phyloP scores from a whole-genome alignment of 805 yeast genomes.

The Starmerella tilneyi region DNA sequence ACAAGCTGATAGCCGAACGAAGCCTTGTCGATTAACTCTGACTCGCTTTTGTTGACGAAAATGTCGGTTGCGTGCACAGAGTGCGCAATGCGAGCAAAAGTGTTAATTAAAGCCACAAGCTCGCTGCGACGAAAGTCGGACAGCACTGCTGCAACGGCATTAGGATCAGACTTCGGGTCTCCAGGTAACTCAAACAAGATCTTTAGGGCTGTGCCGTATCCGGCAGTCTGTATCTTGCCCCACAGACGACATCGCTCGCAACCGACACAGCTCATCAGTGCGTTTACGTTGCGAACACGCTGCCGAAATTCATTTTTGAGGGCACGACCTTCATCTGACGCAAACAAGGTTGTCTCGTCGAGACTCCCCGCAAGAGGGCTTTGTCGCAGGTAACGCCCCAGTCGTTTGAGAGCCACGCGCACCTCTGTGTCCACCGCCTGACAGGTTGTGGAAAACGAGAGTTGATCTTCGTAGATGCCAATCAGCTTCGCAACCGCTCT shows the following conservation, averaged over 20 bases:
- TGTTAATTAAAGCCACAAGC: slow-evolving; percentile 79
- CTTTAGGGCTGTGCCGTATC: slow-evolving; percentile 94
- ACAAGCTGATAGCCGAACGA: slow-evolving; percentile 38
- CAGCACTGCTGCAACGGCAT: slow-evolving; percentile 39
- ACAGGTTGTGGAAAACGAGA: slow-evolving; percentile 40
- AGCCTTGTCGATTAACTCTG: slow-evolving; percentile 16
- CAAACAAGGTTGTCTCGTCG: slow-evolving; percentile 43
- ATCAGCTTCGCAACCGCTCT: slow-evolving; percentile 64
- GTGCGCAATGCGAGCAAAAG: slow-evolving; percentile 84
- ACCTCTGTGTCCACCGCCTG: slow-evolving; percentile 38
- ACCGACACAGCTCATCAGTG: slow-evolving; percentile 96
- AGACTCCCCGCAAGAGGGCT: slow-evolving; percentile 33
- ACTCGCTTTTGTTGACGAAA: slow-evolving; percentile 36
- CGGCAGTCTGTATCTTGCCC: slow-evolving; percentile 96
- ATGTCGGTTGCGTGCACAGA: slow-evolving; percentile 63
- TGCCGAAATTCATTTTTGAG: slow-evolving; percentile 77
- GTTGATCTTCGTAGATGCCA: slow-evolving; percentile 41
- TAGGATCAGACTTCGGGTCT: slow-evolving; percentile 38
- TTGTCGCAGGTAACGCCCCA: slow-evolving; percentile 31
- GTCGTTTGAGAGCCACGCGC: slow-evolving; percentile 35
- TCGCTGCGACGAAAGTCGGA: slow-evolving; percentile 65
- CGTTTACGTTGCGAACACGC: slow-evolving; percentile 80
- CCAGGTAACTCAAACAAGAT: slow-evolving; percentile 67
- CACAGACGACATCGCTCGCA: slow-evolving; percentile 96
- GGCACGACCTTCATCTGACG: slow-evolving; percentile 32